phyloP scores from a whole-genome alignment of 805 yeast genomes.

The Debaryomyces castellii region DNA sequence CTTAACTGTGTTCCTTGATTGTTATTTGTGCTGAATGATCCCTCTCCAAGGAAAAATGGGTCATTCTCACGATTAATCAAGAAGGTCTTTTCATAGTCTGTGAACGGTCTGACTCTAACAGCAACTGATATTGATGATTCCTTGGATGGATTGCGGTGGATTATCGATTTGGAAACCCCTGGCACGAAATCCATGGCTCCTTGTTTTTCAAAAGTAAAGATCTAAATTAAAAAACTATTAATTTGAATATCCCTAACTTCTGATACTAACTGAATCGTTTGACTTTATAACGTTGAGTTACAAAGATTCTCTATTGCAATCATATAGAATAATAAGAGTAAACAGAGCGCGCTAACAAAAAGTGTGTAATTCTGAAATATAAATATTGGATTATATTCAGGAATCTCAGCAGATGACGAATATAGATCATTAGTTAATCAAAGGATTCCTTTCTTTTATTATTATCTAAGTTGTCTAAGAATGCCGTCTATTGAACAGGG shows the following conservation, averaged over 20 bases:
- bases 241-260: not conserved
- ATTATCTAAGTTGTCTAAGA: too few species aligned
- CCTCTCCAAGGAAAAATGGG: slow-evolving; percentile 52
- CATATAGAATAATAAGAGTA: not conserved
- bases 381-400: not conserved
- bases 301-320: not conserved
- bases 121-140: slow-evolving; percentile 73
- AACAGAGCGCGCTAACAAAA: not conserved
- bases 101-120: slow-evolving; percentile 84
- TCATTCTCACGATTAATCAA: slow-evolving; percentile 42
- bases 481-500: slow-evolving; percentile 20
- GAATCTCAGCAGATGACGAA: not conserved
- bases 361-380: not conserved
- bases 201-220: not conserved
- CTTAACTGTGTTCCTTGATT: slow-evolving; percentile 12
- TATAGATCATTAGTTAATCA: not conserved
- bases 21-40: slow-evolving; percentile 34
- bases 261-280: not conserved
- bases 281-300: not conserved
- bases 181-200: slow-evolving; percentile 1
- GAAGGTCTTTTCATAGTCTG: slow-evolving; percentile 51
- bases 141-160: not conserved
- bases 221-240: not conserved
- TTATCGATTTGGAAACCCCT: not conserved
- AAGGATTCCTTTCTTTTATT: too few species aligned